Conservation (phyloP, 768 basidiomycete genomes). For the Mrakia gelida region DNA sequence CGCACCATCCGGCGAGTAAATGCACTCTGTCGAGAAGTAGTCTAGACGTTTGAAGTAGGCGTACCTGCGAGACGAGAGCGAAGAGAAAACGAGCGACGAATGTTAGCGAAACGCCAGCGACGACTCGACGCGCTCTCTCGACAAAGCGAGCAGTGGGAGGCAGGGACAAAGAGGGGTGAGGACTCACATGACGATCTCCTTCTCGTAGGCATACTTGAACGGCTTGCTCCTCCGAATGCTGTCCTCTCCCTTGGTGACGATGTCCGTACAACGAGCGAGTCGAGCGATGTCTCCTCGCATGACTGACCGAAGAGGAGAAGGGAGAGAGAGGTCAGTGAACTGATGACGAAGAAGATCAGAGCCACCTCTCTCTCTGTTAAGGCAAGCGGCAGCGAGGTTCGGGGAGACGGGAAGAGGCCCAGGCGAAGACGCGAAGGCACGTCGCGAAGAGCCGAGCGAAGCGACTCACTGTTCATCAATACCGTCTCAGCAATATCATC, state of each 20-base stretch:
- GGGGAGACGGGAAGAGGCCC: neutral
- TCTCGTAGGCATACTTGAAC: conserved; percentile 99
- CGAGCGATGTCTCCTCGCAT: conserved; percentile 97
- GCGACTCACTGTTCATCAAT: conserved; percentile 86
- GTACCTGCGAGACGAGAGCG: conserved; percentile 62
- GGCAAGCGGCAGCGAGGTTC: no score
- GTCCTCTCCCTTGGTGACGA: conserved; percentile 93
- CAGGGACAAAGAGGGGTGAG: neutral
- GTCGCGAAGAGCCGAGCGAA: neutral
- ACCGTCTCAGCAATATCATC: conserved; percentile 99
- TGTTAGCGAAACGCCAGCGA: neutral
- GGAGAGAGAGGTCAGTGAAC: neutral
- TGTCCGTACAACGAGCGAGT: conserved; percentile 84
- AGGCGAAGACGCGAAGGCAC: neutral
- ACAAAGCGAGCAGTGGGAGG: neutral
- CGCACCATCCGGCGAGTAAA: conserved; percentile 81
- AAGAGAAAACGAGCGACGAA: neutral
- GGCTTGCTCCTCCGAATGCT: conserved; percentile 96
- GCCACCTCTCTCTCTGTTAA: no score
- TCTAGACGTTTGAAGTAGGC: conserved; percentile 89
- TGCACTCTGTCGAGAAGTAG: conserved; percentile 98
- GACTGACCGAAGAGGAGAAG: conserved; percentile 52
- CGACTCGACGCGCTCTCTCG: neutral
- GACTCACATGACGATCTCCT: conserved; percentile 94
- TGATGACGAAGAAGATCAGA: no score